Percentiles rank a stretch among this genome's conserved stretches.
Conservation (phyloP, 1,284 basidiomycete species). For the Grifola frondosa region DNA sequence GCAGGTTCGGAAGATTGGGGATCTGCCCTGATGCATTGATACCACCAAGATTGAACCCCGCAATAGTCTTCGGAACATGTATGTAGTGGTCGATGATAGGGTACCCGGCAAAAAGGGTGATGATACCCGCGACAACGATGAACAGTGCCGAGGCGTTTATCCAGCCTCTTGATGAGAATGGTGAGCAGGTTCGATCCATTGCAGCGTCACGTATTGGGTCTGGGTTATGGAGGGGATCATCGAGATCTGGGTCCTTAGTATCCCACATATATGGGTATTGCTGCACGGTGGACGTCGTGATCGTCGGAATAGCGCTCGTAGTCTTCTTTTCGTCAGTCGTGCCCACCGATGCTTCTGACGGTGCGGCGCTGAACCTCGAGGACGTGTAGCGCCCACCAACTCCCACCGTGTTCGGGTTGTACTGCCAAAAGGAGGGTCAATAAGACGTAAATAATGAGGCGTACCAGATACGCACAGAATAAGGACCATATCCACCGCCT, state of each 20-base stretch:
- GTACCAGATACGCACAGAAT: slow-evolving; percentile 50
- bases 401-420: slow-evolving; percentile 52
- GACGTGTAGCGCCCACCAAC: slow-evolving; percentile 44
- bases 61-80: slow-evolving; percentile 27
- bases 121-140: slow-evolving; percentile 56
- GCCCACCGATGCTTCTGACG: slow-evolving; percentile 53
- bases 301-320: slow-evolving; percentile 49
- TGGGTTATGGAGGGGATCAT: slow-evolving; percentile 76
- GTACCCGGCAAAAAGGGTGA: slow-evolving; percentile 76
- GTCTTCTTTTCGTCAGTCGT: slow-evolving; percentile 43
- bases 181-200: slow-evolving; percentile 54
- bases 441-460: not conserved
- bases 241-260: slow-evolving; percentile 68
- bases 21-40: slow-evolving; percentile 70
- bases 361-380: slow-evolving; percentile 60
- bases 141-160: slow-evolving; percentile 63
- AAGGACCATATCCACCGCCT: slow-evolving; percentile 75
- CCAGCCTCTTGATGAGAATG: slow-evolving; percentile 74
- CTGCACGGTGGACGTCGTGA: slow-evolving; percentile 27
- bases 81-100: slow-evolving; percentile 65
- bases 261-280: slow-evolving; percentile 67
- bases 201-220: slow-evolving; percentile 63
- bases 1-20: slow-evolving; percentile 57
- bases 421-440: slow-evolving; percentile 39
- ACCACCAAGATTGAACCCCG: slow-evolving; percentile 77